Evolutionary conservation across 805 yeast species (phyloP), one percentile per base, ranked within the genome.

Genomic region (Saccharomycopsis microspora): DNA sequence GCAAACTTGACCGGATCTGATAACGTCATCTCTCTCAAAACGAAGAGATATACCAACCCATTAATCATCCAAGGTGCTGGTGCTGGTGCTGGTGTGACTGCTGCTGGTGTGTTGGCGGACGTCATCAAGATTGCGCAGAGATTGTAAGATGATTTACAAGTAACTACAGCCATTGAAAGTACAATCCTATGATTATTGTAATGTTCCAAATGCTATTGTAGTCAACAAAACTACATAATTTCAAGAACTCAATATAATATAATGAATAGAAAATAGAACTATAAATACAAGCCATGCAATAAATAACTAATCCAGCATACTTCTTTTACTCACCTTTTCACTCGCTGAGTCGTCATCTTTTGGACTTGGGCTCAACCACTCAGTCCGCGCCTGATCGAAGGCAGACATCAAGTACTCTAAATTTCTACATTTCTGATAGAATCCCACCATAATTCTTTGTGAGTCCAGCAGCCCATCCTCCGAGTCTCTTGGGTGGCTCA

Each of bases 11-110:
- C 85, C 70, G 98, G 98, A 45, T 85, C 96, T 53, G 97, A 93
- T 64, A 93, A 93, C 62, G 96, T 93, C 51, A 82, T 93, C 53
- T 81, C 97, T 28, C 84, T 93, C 69, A 82, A 80, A 64, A 83
- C 97, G 33, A 80, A 85, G 63, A 84, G 99, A 70, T 93, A 93
- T 67, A 76, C 82, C 39, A 87, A 86, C 67, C 98, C 98, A 46
- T 74, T 93, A 63, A 82, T 93, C 54, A 76, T 93, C 58, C 98
- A 93, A 74, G 99, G 99, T 68, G 98, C 99, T 33, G 99, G 95
- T 58, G 77, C 95, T 58, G 93, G 94, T 60, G 81, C 80, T 42
- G 84, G 69, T 11, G 85, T 80, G 42, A 79, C 85, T 33, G 85
- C 85, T 51, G 81, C 82, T 58, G 99, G 98, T 66, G 47, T 50